Percentiles rank a stretch among this genome's conserved stretches.
phyloP scores from a whole-genome alignment of 257 asterid species.

The Echium plantagineum region DNA sequence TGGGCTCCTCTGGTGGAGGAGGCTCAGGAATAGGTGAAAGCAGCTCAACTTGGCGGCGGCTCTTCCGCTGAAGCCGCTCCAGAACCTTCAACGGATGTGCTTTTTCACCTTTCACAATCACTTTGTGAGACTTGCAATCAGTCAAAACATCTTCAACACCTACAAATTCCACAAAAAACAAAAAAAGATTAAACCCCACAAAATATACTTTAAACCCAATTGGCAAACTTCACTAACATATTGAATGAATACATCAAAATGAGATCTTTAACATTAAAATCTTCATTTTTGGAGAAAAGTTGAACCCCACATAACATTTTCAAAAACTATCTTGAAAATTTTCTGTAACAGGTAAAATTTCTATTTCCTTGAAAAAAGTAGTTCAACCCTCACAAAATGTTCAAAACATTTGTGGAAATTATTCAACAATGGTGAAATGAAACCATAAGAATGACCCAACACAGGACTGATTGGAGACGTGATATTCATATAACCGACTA shows the following conservation, averaged over 20 bases:
- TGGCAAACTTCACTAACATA: not conserved
- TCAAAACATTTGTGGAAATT: too few species aligned
- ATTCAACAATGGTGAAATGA: too few species aligned
- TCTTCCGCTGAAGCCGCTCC: constrained; percentile 74
- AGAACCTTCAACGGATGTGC: constrained; percentile 88
- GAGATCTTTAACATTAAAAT: too few species aligned
- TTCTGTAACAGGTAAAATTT: too few species aligned
- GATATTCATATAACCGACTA: too few species aligned
- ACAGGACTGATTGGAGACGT: too few species aligned
- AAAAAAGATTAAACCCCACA: not conserved
- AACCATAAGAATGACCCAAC: too few species aligned
- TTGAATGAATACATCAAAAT: not conserved
- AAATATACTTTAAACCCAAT: not conserved
- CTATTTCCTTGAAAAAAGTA: too few species aligned
- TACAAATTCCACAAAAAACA: constrained; percentile 7
- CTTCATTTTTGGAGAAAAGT: too few species aligned
- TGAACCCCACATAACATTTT: too few species aligned
- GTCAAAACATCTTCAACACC: constrained; percentile 90
- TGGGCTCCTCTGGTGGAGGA: constrained; percentile 26
- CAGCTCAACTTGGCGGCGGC: constrained; percentile 88
- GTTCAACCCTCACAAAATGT: too few species aligned
- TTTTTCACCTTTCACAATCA: constrained; percentile 85
- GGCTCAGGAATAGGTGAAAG: constrained; percentile 74
- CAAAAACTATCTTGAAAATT: too few species aligned
- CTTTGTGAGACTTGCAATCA: constrained; percentile 63